These are phyloP conservation scores for Glycine latifolia DNA, from an alignment of 306 rosid species.

Conservation along the genomic window DNA sequence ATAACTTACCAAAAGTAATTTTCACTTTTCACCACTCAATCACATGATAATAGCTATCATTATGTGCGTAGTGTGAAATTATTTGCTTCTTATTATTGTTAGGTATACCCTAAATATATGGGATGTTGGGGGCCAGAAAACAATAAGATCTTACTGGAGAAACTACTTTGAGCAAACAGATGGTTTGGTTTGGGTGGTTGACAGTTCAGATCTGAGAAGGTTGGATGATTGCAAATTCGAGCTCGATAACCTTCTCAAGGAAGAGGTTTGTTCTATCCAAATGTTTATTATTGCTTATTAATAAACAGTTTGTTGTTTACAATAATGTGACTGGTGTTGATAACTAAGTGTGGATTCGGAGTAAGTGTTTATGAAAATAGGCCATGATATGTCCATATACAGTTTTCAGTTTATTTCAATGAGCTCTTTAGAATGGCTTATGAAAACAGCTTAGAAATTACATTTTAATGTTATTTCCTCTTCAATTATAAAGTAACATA, in stretches of 20 bases:
- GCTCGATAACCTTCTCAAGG: conserved; percentile 86
- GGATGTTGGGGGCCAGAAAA: conserved; percentile 95
- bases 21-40: not conserved
- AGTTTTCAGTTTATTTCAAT: too few species aligned
- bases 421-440: too few species aligned
- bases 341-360: not conserved
- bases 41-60: not conserved
- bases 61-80: too few species aligned
- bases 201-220: conserved; percentile 87
- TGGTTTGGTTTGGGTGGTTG: conserved; percentile 95
- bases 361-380: too few species aligned
- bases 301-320: not conserved
- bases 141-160: conserved; percentile 94
- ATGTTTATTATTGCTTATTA: not conserved
- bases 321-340: not conserved
- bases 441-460: too few species aligned
- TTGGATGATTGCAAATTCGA: conserved; percentile 91
- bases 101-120: conserved; percentile 84
- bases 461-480: too few species aligned
- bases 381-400: too few species aligned
- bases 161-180: conserved; percentile 94
- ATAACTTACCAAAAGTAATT: conserved; percentile 74
- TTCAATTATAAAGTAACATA: too few species aligned
- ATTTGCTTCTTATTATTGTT: conserved; percentile 36
- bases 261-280: conserved; percentile 65